Evolutionary conservation across 2,329 filamentous ascomycete species (phyloP).

Genomic region (Onygenales sp.): DNA sequence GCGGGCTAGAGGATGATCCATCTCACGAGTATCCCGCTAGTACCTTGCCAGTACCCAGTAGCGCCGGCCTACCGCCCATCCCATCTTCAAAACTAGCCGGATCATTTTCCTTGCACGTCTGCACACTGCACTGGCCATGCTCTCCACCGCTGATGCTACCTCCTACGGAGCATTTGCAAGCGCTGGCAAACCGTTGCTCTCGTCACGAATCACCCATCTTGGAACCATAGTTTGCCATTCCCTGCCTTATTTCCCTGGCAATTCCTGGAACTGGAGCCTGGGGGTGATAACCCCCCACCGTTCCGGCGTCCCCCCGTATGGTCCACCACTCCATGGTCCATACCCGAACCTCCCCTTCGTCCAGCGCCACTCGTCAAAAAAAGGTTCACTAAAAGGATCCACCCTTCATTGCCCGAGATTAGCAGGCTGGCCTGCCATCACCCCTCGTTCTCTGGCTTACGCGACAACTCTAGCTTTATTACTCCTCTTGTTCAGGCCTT

Average conservation of each 20-base stretch:
- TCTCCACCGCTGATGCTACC: conserved; percentile 4
- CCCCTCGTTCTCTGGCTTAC: neutral
- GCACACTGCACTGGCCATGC: neutral
- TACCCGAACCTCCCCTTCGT: neutral
- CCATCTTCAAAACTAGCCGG: neutral
- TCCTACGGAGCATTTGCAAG: conserved; percentile 4
- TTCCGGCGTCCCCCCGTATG: too few relatives aligned
- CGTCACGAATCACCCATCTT: neutral
- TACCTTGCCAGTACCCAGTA: neutral
- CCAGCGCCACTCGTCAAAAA: neutral
- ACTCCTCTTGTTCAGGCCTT: conserved; percentile 1
- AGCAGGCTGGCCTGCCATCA: neutral
- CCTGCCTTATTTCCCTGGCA: neutral
- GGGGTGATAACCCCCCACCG: neutral
- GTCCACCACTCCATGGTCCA: neutral
- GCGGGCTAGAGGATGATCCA: conserved; percentile 3
- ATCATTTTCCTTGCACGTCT: neutral
- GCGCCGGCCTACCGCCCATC: neutral
- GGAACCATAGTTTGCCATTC: neutral
- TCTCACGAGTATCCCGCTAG: neutral
- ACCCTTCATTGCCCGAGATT: conserved; percentile 3
- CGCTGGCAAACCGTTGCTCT: neutral
- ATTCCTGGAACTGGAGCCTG: neutral
- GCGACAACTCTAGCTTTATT: neutral
- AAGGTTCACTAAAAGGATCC: conserved; percentile 2